Evolutionary conservation across 2,329 filamentous ascomycete species (phyloP), one percentile per base, ranked within the genome.

Genomic region (Chrysosporium keratinophilum): DNA sequence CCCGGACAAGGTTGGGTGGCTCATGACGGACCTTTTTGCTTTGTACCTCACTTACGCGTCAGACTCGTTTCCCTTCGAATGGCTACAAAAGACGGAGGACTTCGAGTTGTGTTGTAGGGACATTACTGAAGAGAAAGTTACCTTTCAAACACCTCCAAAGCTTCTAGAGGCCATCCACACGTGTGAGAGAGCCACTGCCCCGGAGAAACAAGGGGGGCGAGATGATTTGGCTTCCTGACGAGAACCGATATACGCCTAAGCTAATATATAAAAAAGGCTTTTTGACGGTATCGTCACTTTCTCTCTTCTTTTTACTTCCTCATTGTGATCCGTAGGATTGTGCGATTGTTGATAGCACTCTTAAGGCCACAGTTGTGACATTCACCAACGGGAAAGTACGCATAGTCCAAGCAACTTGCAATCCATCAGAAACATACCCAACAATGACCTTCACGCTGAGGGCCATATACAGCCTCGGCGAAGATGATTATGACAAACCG

Each of bases 61-160:
- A 17, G 50, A 52, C 44, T 49, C 43, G 4, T 59, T 59, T 19
- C 50, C 46, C 11, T 57, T 57, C 20, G 47, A 51, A 43, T 57
- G 53, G 53, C 47, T 57, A 15, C 43, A 56, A 37, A 57, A 50
- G 48, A 59, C 57, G 46, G 37, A 46, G 31, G 53, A 59, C 12
- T 31, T 59, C 17, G n/a, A 57, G 34, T 52, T 57, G 35, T 34
- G 19, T 41, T 59, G 57, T 34, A 55, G 39, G 39, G 57, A 57
- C 17, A 10, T 35, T 46, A 54, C 53, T 14, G 23, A 46, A 15
- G 46, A 57, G 20, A 46, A 55, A 34, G 41, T 50, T 7, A 17
- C 17, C 34, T 54, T 57, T 19, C 19, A 42, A 43, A 54, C 40
- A 11, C 50, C 55, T 43, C 31, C 52, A 14, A 47, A 48, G 9